Percentiles rank a stretch among this genome's conserved stretches.
phyloP scores from a whole-genome alignment of 2,329 filamentous ascomycete genomes.

The Penicillium sp. region DNA sequence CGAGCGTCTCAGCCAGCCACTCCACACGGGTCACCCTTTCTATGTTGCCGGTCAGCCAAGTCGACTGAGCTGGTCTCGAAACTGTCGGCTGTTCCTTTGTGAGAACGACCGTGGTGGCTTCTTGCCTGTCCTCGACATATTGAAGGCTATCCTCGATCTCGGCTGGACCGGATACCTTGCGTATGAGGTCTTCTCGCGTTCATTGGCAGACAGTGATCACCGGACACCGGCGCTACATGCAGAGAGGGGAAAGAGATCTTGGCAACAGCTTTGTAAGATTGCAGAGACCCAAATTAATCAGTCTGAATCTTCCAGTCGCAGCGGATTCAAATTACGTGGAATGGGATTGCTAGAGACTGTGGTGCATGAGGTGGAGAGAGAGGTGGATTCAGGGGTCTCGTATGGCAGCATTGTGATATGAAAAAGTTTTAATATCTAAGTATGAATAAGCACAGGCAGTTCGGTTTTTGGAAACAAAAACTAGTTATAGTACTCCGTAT shows the following conservation, averaged over 20 bases:
- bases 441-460: too few relatives aligned
- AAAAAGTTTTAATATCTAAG: too few relatives aligned
- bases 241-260: neutral
- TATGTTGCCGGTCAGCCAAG: neutral
- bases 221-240: neutral
- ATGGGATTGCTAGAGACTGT: neutral
- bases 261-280: neutral
- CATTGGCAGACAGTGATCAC: neutral
- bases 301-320: neutral
- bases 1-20: neutral
- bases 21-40: neutral
- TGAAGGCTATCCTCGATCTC: neutral
- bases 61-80: neutral
- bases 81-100: neutral
- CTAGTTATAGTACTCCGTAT: too few relatives aligned
- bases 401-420: neutral
- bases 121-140: neutral
- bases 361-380: neutral
- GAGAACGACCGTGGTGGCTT: neutral
- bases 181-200: neutral
- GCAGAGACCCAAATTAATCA: neutral
- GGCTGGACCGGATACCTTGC: neutral
- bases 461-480: too few relatives aligned
- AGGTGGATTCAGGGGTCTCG: neutral
- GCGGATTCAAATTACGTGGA: neutral